phyloP scores from a whole-genome alignment of 129 eudicot genomes.

The Artemisia tridentata region DNA sequence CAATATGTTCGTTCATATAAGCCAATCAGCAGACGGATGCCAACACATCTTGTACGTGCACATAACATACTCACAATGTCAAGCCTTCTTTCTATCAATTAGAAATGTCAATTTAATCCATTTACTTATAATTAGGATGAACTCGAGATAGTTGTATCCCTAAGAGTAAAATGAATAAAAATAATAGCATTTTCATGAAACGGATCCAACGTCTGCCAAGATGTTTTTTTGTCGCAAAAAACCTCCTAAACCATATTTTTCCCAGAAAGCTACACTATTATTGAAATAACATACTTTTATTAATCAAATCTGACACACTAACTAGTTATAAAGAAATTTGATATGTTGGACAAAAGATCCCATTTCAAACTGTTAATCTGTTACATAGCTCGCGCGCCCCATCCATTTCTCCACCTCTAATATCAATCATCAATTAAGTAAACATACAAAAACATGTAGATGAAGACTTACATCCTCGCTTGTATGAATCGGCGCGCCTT shows the following conservation, averaged over 20 bases:
- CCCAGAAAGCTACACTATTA: background rate
- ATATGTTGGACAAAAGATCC: background rate
- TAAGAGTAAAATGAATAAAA: background rate
- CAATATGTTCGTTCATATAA: background rate
- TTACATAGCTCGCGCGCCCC: too few relatives aligned
- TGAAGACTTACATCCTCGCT: conserved; percentile 46
- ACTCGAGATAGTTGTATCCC: background rate
- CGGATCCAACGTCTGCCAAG: background rate
- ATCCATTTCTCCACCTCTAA: background rate
- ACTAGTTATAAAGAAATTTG: background rate
- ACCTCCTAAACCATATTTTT: background rate
- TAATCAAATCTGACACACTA: background rate
- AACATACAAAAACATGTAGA: conserved; percentile 2
- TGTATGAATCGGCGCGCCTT: conserved; percentile 45
- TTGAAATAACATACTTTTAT: background rate
- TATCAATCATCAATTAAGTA: conserved; percentile 8
- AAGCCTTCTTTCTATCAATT: too few relatives aligned
- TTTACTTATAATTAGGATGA: background rate
- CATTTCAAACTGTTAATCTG: background rate
- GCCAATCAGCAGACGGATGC: background rate
- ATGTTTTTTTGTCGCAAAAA: background rate
- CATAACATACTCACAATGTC: background rate
- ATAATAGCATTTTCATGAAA: background rate
- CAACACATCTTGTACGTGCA: background rate
- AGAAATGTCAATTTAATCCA: background rate